Evolutionary conservation across 2,329 filamentous ascomycete species (phyloP).

Genomic region (Ceratocystis ficicola): DNA sequence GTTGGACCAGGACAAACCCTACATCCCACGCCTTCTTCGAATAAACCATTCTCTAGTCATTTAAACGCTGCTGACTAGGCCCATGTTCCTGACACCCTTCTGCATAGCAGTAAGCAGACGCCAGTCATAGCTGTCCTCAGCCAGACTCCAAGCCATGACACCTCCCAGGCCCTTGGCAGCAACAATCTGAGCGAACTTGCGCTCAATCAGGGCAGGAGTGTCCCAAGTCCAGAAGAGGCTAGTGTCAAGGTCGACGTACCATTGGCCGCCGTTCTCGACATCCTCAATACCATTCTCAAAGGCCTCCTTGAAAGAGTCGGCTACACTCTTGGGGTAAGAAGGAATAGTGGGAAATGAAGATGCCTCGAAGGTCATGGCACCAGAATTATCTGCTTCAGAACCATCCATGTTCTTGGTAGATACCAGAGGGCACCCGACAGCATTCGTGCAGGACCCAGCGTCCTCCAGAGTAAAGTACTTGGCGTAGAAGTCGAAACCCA

Average conservation of each 20-base stretch:
- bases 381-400: background rate
- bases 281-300: conserved; percentile 44
- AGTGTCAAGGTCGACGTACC: conserved; percentile 50
- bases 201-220: conserved; percentile 44
- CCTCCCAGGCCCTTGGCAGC: conserved; percentile 47
- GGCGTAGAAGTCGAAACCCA: conserved; percentile 54
- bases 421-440: conserved; percentile 42
- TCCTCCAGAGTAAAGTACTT: conserved; percentile 47
- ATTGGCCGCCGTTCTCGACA: conserved; percentile 47
- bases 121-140: conserved; percentile 41
- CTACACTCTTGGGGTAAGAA: background rate
- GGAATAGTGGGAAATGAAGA: background rate
- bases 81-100: background rate
- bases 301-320: conserved; percentile 45
- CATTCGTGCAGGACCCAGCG: conserved; percentile 32
- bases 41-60: too few relatives aligned
- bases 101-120: background rate
- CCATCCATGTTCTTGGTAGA: conserved; percentile 35
- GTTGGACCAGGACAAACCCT: too few relatives aligned
- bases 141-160: conserved; percentile 65
- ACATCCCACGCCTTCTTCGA: too few relatives aligned
- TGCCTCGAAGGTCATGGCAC: background rate
- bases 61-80: background rate
- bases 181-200: conserved; percentile 51
- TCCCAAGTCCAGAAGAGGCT: conserved; percentile 65